Evolutionary conservation across 2,329 filamentous ascomycete species (phyloP).

Genomic region (Parascedosporium putredinis): DNA sequence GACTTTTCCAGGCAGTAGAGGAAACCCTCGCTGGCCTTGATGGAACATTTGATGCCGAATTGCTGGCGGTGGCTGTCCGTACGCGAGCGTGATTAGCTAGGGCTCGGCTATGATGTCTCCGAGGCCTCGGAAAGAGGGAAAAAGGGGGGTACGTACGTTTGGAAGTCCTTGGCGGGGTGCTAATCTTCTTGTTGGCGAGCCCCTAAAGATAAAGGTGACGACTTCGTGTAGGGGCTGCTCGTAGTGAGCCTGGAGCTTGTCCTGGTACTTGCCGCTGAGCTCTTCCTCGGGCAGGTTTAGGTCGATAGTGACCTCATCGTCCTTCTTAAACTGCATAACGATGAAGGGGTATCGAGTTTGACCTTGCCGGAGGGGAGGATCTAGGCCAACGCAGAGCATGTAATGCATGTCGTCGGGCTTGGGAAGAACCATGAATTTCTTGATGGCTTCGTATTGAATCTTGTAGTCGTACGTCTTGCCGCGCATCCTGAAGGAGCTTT

Average conservation of each 20-base stretch:
- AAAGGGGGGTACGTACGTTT: constrained; percentile 42
- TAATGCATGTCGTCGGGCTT: constrained; percentile 98
- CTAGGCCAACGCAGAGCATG: constrained; percentile 86
- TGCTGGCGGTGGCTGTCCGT: constrained; percentile 73
- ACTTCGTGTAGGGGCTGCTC: constrained; percentile 90
- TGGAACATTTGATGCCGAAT: constrained; percentile 97
- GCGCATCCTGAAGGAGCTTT: constrained; percentile 88
- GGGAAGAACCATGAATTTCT: constrained; percentile 97
- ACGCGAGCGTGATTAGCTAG: constrained; percentile 17
- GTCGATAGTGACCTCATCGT: constrained; percentile 93
- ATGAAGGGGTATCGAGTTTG: constrained; percentile 97
- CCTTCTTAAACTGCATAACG: constrained; percentile 97
- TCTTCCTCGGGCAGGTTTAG: constrained; percentile 91
- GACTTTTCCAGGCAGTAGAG: constrained; percentile 96
- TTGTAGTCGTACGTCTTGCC: constrained; percentile 99
- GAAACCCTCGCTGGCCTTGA: constrained; percentile 97
- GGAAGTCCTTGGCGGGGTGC: constrained; percentile 86
- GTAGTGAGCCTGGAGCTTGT: constrained; percentile 79
- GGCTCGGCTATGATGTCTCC: not conserved
- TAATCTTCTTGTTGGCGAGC: constrained; percentile 92
- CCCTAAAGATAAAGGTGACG: constrained; percentile 89
- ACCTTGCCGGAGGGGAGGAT: constrained; percentile 89
- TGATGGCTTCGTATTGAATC: constrained; percentile 94
- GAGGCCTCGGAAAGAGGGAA: not conserved
- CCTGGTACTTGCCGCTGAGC: constrained; percentile 75